Evolutionary conservation across 2,329 filamentous ascomycete species (phyloP), one percentile per base, ranked within the genome.

Genomic region (Aspergillus sp.): DNA sequence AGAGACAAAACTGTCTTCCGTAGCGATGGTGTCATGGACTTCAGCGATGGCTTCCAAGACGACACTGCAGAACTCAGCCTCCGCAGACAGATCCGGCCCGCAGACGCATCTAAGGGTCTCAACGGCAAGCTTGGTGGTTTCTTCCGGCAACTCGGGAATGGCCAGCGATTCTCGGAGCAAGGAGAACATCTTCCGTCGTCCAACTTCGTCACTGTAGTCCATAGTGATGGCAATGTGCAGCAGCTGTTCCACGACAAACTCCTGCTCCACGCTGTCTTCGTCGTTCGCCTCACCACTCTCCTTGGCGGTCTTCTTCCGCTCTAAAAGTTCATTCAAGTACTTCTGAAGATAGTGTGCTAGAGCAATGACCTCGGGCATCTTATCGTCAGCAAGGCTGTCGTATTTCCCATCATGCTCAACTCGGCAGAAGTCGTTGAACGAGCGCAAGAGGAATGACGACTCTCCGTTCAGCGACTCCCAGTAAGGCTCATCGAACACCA

Each of bases 141-240:
- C 89, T 59, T 98, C 91, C 0, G 93, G 90, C 2, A 98, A 77
- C 57, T 94, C 88, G 3, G 90, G 82, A 45, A 90, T 84, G 0
- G 90, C 90, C 13, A 98, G 74, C 1, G 86, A 85, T 64, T 95
- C 88, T 47, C 93, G 82, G 50, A 97, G 80, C 30, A 97, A 78
- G 15, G 88, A 83, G 65, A 95, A 96, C 90, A 98, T 97, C 72
- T 95, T 95, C 49, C 91, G 80, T 55, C 93, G 82, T 44, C 93
- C 93, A 53, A 95, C 88, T 68, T 97, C 93, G 63, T 98, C 93
- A n/a, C 88, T 90, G 68, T 97, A 98, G 69, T 98, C 93, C 44
- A 97, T 80, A 1, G 88, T 94, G 50, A 90, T 78, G 4, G 89
- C 87, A 62, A 98, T 95, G 59, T 96, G 86, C 32, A 98, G 82